A percentile compares a stretch with the other conserved stretches of the same genome.
These are phyloP conservation scores for Eucalyptus pauciflora DNA, from an alignment of 345 rosid species.

Conservation along the genomic window DNA sequence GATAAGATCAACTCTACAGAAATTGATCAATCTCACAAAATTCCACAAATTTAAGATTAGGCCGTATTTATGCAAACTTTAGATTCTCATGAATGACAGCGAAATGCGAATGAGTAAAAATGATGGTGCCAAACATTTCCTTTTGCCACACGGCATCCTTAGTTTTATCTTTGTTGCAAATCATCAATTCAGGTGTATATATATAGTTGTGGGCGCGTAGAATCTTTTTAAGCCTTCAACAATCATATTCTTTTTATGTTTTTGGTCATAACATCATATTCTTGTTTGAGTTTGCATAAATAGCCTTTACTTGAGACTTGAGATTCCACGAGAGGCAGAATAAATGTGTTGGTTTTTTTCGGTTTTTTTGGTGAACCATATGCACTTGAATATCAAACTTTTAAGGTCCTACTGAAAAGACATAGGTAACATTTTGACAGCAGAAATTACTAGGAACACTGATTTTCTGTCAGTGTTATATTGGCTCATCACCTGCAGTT, in stretches of 20 bases:
- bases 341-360: neutral
- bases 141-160: neutral
- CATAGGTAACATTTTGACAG: neutral
- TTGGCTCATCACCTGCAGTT: neutral
- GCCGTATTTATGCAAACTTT: neutral
- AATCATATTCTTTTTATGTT: neutral
- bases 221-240: neutral
- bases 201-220: slow-evolving; percentile 3
- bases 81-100: neutral
- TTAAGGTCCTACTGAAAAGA: neutral
- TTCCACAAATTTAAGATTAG: neutral
- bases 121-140: neutral
- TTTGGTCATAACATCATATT: neutral
- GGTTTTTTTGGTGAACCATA: neutral
- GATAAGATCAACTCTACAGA: neutral
- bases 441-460: neutral
- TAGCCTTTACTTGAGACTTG: neutral
- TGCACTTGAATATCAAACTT: neutral
- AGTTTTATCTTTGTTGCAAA: neutral
- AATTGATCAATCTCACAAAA: neutral
- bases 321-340: neutral
- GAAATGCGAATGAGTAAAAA: neutral
- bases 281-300: neutral
- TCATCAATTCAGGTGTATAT: slow-evolving; percentile 31
- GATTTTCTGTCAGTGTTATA: neutral